Evolutionary conservation across 495 filamentous ascomycete genomes (phyloP).

Genomic region (Xylaria bambusicola): DNA sequence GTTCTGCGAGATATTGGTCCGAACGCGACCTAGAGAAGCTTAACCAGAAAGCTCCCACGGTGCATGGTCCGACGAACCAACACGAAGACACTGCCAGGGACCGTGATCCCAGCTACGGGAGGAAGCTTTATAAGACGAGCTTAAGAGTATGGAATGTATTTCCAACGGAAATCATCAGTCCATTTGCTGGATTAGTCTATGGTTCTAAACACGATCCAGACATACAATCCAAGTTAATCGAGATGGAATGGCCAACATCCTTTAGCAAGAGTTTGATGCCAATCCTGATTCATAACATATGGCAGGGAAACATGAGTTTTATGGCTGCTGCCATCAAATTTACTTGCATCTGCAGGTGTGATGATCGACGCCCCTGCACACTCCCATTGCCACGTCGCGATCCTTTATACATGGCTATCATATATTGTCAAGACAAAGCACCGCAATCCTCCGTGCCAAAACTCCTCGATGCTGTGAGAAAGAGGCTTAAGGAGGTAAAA

Average conservation of each 20-base stretch:
- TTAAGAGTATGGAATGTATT: background rate
- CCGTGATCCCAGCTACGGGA: background rate
- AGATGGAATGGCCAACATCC: background rate
- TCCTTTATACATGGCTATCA: background rate
- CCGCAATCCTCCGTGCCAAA: background rate
- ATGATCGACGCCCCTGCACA: background rate
- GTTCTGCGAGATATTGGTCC: no score
- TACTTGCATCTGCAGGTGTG: background rate
- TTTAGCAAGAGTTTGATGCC: background rate
- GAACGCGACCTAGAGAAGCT: background rate
- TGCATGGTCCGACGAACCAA: background rate
- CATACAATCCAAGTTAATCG: background rate
- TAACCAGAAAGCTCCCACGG: background rate
- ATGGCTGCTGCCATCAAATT: background rate
- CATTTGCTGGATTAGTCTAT: background rate
- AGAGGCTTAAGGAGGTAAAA: background rate
- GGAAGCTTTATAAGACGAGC: background rate
- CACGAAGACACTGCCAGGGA: background rate
- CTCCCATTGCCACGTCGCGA: background rate
- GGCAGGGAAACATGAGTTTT: background rate
- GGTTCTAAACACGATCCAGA: fast-evolving
- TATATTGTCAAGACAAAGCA: background rate
- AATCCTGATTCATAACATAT: background rate
- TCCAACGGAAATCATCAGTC: background rate
- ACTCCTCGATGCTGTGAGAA: background rate